Percentiles rank a stretch among this genome's conserved stretches.
These are phyloP conservation scores for Phytophthora hibernalis DNA, from an alignment of 352 stramenopile genomes.

Conservation along the genomic window DNA sequence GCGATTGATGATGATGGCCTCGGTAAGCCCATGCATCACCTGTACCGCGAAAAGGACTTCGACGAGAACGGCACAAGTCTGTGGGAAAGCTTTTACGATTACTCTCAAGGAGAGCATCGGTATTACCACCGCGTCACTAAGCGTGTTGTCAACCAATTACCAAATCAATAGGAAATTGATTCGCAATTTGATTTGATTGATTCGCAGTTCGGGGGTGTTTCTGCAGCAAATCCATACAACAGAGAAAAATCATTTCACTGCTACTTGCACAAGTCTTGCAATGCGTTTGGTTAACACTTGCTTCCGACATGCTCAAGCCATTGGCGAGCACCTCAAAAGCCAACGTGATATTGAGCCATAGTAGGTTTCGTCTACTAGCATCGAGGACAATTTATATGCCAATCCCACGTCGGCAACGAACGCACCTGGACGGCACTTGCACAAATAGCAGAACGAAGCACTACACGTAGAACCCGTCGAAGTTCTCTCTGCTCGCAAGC, in stretches of 20 bases:
- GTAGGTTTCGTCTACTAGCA: constrained; percentile 1
- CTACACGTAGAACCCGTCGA: not conserved
- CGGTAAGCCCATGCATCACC: constrained; percentile 10
- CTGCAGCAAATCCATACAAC: too few species aligned
- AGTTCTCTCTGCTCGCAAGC: not conserved
- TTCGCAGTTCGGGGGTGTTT: not conserved
- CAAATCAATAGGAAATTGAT: constrained; percentile 12
- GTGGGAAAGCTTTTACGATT: constrained; percentile 80
- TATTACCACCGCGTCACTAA: constrained; percentile 80
- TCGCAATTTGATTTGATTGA: too few species aligned
- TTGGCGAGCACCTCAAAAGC: constrained; percentile 8
- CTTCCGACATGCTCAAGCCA: not conserved
- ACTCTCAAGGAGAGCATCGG: constrained; percentile 55
- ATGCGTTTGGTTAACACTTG: not conserved
- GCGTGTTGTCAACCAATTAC: constrained; percentile 44
- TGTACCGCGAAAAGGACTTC: constrained; percentile 51
- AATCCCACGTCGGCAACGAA: constrained; percentile 1
- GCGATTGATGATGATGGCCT: constrained; percentile 7
- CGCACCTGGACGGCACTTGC: constrained; percentile 14
- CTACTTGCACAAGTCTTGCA: not conserved
- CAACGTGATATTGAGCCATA: constrained; percentile 31
- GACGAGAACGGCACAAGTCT: constrained; percentile 63
- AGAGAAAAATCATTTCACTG: too few species aligned
- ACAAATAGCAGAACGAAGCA: not conserved
- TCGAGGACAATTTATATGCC: too few species aligned